A percentile compares a stretch with the other conserved stretches of the same genome.
Evolutionary conservation across 371 early-diverging fungal species (phyloP).

Genomic region (Apophysomyces trapeziformis): DNA sequence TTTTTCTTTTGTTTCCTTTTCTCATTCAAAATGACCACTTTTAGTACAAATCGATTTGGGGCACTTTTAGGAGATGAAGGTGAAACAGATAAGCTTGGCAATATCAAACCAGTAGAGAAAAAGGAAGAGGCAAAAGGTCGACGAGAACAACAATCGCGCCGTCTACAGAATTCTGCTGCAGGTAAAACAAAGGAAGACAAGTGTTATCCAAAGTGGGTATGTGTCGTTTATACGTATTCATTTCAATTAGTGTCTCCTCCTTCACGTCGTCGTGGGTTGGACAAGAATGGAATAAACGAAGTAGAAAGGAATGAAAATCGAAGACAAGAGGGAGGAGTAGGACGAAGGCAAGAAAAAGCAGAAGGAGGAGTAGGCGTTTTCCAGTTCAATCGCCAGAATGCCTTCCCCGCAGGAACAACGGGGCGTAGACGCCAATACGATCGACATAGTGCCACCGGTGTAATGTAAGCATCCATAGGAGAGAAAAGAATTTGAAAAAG

Average conservation of each 20-base stretch:
- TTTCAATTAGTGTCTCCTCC: constrained; percentile 44
- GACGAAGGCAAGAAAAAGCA: constrained; percentile 1
- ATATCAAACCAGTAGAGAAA: constrained; percentile 39
- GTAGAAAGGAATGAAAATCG: constrained; percentile 11
- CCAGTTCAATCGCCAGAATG: neutral
- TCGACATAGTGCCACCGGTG: constrained; percentile 76
- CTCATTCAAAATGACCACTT: constrained; percentile 34
- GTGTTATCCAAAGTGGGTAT: too few relatives aligned
- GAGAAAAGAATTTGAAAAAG: neutral
- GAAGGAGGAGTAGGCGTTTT: neutral
- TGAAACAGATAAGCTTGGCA: constrained; percentile 49
- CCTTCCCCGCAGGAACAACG: neutral
- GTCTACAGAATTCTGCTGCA: constrained; percentile 20
- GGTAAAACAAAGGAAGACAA: constrained; percentile 21
- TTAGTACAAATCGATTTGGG: constrained; percentile 36
- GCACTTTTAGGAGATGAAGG: constrained; percentile 43
- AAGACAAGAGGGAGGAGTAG: constrained; percentile 2
- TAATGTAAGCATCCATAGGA: constrained; percentile 38
- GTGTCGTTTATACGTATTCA: too few relatives aligned
- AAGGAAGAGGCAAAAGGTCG: constrained; percentile 27
- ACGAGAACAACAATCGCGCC: constrained; percentile 18
- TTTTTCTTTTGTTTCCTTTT: constrained; percentile 11
- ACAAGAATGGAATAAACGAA: neutral
- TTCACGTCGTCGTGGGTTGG: constrained; percentile 31
- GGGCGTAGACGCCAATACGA: constrained; percentile 64